These are phyloP conservation scores for Saccharomycopsis selenospora DNA, from an alignment of 805 yeast species.

Conservation along the genomic window DNA sequence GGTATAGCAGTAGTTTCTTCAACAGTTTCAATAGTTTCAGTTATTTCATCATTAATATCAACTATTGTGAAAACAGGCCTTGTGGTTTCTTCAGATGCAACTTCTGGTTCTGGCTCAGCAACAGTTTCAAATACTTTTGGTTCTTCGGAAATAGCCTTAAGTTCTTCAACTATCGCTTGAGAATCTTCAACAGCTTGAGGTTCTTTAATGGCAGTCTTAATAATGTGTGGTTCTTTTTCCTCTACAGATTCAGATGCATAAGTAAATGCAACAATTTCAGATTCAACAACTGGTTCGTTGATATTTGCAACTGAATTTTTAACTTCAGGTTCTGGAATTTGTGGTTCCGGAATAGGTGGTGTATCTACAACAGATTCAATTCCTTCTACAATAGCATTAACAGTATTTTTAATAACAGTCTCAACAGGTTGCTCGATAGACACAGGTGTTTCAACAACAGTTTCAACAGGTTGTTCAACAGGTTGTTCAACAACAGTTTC, in stretches of 20 bases:
- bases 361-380: not conserved
- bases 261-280: not conserved
- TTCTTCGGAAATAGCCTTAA: too few species aligned
- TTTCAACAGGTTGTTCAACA: slow-evolving; percentile 24
- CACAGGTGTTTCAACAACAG: slow-evolving; percentile 17
- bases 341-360: not conserved
- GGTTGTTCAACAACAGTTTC: slow-evolving; percentile 9
- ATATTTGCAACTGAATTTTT: not conserved
- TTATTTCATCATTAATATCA: too few species aligned
- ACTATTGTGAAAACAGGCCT: too few species aligned
- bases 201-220: not conserved
- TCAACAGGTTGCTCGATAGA: not conserved
- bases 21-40: not conserved
- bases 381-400: not conserved
- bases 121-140: too few species aligned
- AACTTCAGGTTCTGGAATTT: not conserved
- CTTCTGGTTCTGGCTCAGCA: too few species aligned
- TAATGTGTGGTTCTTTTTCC: too few species aligned
- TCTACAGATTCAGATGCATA: too few species aligned
- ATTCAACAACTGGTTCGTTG: not conserved
- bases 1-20: too few species aligned
- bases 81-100: too few species aligned
- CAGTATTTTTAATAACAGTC: not conserved
- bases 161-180: not conserved
- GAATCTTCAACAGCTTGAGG: too few species aligned